phyloP scores from a whole-genome alignment of 257 asterid genomes.

The Plantago ovata region DNA sequence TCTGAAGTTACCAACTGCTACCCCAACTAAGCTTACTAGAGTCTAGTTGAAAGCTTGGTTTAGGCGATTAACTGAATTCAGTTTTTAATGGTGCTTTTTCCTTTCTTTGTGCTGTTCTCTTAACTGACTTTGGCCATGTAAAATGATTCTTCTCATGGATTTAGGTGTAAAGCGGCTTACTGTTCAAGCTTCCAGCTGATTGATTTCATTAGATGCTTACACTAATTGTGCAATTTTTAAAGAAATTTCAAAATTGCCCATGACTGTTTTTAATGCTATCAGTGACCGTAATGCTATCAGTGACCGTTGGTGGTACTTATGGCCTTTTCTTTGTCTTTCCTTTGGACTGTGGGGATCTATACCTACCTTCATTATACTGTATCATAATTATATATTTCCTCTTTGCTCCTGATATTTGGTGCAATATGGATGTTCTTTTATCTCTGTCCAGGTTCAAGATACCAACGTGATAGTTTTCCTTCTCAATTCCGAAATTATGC shows the following conservation, averaged over 20 bases:
- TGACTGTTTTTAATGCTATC: no score
- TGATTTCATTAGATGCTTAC: no score
- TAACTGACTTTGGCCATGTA: no score
- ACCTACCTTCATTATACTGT: background rate
- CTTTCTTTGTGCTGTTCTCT: no score
- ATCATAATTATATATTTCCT: background rate
- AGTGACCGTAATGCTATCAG: no score
- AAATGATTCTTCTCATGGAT: no score
- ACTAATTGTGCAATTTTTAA: no score
- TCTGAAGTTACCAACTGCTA: background rate
- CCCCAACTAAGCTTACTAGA: background rate
- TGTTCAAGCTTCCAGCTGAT: no score
- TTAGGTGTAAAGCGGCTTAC: no score
- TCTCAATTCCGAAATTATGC: slow-evolving; percentile 36
- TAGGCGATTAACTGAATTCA: background rate
- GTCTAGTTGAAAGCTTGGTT: background rate
- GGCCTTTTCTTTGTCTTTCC: background rate
- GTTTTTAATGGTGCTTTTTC: background rate
- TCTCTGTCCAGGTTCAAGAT: slow-evolving; percentile 25
- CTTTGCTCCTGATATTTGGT: background rate
- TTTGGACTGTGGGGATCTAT: background rate
- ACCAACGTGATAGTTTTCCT: slow-evolving; percentile 23
- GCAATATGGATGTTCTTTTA: slow-evolving; percentile 3
- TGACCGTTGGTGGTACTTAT: background rate
- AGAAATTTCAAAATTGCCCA: no score